These are phyloP conservation scores for Saitozyma sp. DNA, from an alignment of 768 basidiomycete species.

Conservation along the genomic window DNA sequence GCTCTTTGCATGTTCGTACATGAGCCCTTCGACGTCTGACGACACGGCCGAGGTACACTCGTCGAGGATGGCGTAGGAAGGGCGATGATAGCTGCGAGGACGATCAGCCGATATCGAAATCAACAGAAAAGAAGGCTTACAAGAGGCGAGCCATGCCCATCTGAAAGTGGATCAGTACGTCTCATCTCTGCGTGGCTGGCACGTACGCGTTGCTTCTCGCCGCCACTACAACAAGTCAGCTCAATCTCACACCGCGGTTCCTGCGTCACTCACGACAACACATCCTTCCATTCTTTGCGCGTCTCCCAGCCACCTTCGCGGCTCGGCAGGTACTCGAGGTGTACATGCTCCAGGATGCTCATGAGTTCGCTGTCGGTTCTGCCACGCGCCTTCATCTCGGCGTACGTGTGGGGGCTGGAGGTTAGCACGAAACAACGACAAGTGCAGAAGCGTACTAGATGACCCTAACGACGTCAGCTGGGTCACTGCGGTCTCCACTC, in stretches of 20 bases:
- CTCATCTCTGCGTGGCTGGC: background rate
- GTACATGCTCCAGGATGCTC: slow-evolving; percentile 75
- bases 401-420: slow-evolving; percentile 69
- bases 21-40: slow-evolving; percentile 89
- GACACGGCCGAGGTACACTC: slow-evolving; percentile 96
- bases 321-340: slow-evolving; percentile 77
- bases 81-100: slow-evolving; percentile 43
- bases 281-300: slow-evolving; percentile 93
- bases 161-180: slow-evolving; percentile 49
- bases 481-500: slow-evolving; percentile 32
- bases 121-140: slow-evolving; percentile 56
- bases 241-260: background rate
- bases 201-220: slow-evolving; percentile 87
- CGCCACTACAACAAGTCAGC: slow-evolving; percentile 63
- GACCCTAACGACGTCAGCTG: slow-evolving; percentile 55
- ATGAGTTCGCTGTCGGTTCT: slow-evolving; percentile 69
- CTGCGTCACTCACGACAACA: slow-evolving; percentile 56
- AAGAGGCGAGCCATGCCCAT: slow-evolving; percentile 94
- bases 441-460: slow-evolving; percentile 61
- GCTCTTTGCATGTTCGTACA: slow-evolving; percentile 91
- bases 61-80: slow-evolving; percentile 53
- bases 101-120: background rate
- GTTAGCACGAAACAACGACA: slow-evolving; percentile 7
- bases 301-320: slow-evolving; percentile 88
- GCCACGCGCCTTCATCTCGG: slow-evolving; percentile 65